Base-by-base conservation (phyloP, 73 alveolate species). In the Urostyla sp. region DNA sequence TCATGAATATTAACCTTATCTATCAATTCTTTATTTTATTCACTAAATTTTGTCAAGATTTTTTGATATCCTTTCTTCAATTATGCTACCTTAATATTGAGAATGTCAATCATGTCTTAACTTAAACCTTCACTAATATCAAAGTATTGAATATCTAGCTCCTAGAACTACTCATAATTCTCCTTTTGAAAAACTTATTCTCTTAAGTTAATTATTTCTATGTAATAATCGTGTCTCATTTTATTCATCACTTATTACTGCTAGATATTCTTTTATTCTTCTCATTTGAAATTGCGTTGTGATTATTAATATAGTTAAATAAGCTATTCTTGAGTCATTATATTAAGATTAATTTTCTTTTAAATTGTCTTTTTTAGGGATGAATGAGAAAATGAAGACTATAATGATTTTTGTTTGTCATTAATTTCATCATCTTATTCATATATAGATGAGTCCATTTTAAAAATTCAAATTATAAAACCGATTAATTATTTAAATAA, bases 131-230 rank as follows among this genome's bases (percentile, higher is more conserved):
- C 72, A 20, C 72, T 27, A 43, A 49, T 6, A 69, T 69, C 83
- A 31, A 69, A 69, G 48, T 69, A 69, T 23, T 48, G 44, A 4
- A 69, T 69, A 49, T 69, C 69, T 3, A 69, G 44, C 28, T 46
- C 67, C 38, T 69, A 46, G 54, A 46, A 69, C 44, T 49, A 16
- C 15, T 69, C 69, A 6, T 54, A n/a, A 15, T 46, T 44, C 40
- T 69, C 72, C 5, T 43, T 52, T 44, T 44, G 37, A 63, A 38
- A 63, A 1, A 69, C 23, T 16, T 15, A 27, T n/a, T 69, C 83
- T 15, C 83, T 52, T 18, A 69, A 48, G 34, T 69, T 67, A 8
- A 52, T 69, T 31, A 69, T 69, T 10, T 69, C 83, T 24, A 46
- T 69, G 40, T 27, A 49, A n/a, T 38, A 69, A 8, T 44, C 34